Conservation (phyloP, 352 stramenopile species). For the Phytophthora sp. region DNA sequence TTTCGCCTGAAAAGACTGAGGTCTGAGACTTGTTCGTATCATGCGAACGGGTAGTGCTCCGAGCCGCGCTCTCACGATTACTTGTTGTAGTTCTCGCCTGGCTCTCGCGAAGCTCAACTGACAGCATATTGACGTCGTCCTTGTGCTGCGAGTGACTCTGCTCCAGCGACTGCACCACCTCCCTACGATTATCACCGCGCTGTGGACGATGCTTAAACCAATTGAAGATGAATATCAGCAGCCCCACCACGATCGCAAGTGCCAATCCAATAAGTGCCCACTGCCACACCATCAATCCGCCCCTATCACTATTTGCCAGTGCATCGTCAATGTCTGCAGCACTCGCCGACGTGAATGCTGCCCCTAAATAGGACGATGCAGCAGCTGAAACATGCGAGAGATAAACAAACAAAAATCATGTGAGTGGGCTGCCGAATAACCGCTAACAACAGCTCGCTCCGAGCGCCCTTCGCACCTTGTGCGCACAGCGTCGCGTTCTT, state of each 20-base stretch:
- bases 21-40: slow-evolving; percentile 55
- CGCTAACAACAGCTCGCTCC: not conserved
- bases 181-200: slow-evolving; percentile 37
- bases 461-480: slow-evolving; percentile 6
- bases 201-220: slow-evolving; percentile 58
- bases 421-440: slow-evolving; percentile 8
- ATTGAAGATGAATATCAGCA: slow-evolving; percentile 50
- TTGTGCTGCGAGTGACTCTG: slow-evolving; percentile 40
- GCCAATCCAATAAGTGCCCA: slow-evolving; percentile 46
- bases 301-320: slow-evolving; percentile 10
- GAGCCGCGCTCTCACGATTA: slow-evolving; percentile 29
- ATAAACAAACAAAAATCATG: not conserved
- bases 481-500: slow-evolving; percentile 22
- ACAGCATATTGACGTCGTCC: slow-evolving; percentile 28
- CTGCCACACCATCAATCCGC: slow-evolving; percentile 39
- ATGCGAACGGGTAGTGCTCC: slow-evolving; percentile 27
- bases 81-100: slow-evolving; percentile 30
- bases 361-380: slow-evolving; percentile 6
- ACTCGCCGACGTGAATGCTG: not conserved
- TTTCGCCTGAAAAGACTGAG: slow-evolving; percentile 44
- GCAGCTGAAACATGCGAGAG: slow-evolving; percentile 1
- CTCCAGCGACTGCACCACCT: slow-evolving; percentile 39
- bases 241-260: slow-evolving; percentile 36
- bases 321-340: not conserved
- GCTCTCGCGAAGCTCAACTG: slow-evolving; percentile 22